phyloP scores from a whole-genome alignment of 2,329 filamentous ascomycete species.

The Hypoxylon sp. region DNA sequence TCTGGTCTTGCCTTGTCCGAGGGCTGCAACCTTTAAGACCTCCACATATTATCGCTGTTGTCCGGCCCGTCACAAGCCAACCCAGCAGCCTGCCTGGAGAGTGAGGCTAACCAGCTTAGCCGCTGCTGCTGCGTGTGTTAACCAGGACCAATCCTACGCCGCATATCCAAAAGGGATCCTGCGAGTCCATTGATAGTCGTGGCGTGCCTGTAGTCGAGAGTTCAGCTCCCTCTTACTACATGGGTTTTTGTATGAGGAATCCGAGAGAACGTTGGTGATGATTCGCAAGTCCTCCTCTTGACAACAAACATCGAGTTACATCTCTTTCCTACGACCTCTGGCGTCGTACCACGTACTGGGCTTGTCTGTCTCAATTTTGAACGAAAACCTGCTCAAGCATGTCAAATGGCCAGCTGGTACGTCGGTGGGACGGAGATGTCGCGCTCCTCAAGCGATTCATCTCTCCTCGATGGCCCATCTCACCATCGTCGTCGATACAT shows the following conservation, averaged over 20 bases:
- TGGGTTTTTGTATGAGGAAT: slow-evolving; percentile 36
- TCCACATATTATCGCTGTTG: slow-evolving; percentile 39
- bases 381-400: slow-evolving; percentile 50
- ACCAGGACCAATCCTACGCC: slow-evolving; percentile 38
- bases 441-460: slow-evolving; percentile 55
- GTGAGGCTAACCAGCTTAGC: slow-evolving; percentile 50
- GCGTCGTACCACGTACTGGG: slow-evolving; percentile 43
- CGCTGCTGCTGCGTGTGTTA: slow-evolving; percentile 41
- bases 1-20: slow-evolving; percentile 46
- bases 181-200: slow-evolving; percentile 44
- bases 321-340: slow-evolving; percentile 33
- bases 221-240: slow-evolving; percentile 32
- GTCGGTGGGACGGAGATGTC: slow-evolving; percentile 55
- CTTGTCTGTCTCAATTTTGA: slow-evolving; percentile 32
- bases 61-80: slow-evolving; percentile 41
- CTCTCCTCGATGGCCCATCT: slow-evolving; percentile 46
- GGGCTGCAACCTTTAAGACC: slow-evolving; percentile 45
- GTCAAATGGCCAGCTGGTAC: slow-evolving; percentile 56
- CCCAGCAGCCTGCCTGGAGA: slow-evolving; percentile 40
- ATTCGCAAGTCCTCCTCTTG: slow-evolving; percentile 38
- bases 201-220: slow-evolving; percentile 41
- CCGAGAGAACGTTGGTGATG: slow-evolving; percentile 37
- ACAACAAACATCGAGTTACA: slow-evolving; percentile 40
- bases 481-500: slow-evolving; percentile 50
- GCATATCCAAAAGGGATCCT: slow-evolving; percentile 35